Evolutionary conservation across 495 filamentous ascomycete species (phyloP), one percentile per base, ranked within the genome.

Genomic region (Halenospora varia): DNA sequence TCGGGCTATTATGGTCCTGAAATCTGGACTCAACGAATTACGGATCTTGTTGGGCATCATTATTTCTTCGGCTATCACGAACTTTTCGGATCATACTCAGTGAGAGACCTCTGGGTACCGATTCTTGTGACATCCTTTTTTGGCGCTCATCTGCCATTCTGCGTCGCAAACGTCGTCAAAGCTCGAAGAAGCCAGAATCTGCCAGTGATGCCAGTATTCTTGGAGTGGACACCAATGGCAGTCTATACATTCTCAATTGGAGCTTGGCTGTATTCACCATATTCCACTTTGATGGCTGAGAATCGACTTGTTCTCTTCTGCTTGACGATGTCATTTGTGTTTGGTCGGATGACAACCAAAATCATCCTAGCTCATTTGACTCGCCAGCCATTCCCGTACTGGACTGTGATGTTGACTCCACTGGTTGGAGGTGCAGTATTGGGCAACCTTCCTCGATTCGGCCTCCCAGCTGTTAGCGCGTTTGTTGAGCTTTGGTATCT

Each of bases 301-400:
- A 96, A 97, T 73, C 86, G 88, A 61, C 80, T 99, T 1, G 85
- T 96, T 6, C 81, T 97, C 10, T 96, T 96, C 71, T 97, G 94
- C 76, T 76, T 94, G 47, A 92, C 88, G 51, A 90, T 97, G 80
- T 88, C 88, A 22, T 92, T 97, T 60, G 94, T 97, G 56, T 97
- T 97, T 69, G 94, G 94, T n/a, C 89, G 94, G 55, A 96, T 99
- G 92, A 97, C 95, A 1, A 99, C 94, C 50, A 97, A 97, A 77
- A 97, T 97, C 71, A 97, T 99, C 68, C 83, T 99, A 15, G 93
- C 95, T 10, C 94, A 99, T 69, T 75, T 99, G 15, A 88, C 93
- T 2, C 85, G 83, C 53, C 95, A 97, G 70, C 90, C 93, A 1
- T 98, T 97, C 73, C 94, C 94, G 0, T 92, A 88, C 76, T 97